Evolutionary conservation across 83 land plant genomes (phyloP).

Genomic region (Picea abies): DNA sequence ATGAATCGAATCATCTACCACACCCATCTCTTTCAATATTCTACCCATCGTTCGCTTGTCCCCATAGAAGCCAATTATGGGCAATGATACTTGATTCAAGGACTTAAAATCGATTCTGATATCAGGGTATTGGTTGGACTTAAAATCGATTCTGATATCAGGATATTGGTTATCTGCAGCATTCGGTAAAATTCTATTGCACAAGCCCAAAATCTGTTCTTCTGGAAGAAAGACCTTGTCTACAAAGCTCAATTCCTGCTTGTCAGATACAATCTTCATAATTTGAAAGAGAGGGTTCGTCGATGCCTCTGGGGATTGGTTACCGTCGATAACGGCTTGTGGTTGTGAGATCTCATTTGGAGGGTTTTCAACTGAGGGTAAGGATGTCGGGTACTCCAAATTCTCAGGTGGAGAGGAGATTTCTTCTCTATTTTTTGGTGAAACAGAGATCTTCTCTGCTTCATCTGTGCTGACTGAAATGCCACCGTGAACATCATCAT

Average conservation of each 20-base stretch:
- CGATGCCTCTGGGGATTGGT: neutral
- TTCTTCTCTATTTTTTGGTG: neutral
- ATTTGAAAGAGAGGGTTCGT: neutral
- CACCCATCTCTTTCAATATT: too few relatives aligned
- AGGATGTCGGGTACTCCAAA: neutral
- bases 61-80: too few relatives aligned
- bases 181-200: neutral
- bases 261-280: too few relatives aligned
- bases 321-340: too few relatives aligned
- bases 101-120: neutral
- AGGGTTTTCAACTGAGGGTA: too few relatives aligned
- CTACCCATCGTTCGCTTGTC: neutral
- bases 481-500: neutral
- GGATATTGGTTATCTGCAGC: neutral
- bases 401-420: neutral
- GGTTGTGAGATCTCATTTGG: too few relatives aligned
- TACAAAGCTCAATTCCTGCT: too few relatives aligned
- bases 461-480: neutral
- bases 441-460: neutral
- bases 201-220: neutral
- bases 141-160: neutral
- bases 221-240: neutral
- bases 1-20: neutral
- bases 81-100: neutral
- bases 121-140: neutral